phyloP scores from a whole-genome alignment of 2,329 filamentous ascomycete species.

The Neonectria magnoliae region DNA sequence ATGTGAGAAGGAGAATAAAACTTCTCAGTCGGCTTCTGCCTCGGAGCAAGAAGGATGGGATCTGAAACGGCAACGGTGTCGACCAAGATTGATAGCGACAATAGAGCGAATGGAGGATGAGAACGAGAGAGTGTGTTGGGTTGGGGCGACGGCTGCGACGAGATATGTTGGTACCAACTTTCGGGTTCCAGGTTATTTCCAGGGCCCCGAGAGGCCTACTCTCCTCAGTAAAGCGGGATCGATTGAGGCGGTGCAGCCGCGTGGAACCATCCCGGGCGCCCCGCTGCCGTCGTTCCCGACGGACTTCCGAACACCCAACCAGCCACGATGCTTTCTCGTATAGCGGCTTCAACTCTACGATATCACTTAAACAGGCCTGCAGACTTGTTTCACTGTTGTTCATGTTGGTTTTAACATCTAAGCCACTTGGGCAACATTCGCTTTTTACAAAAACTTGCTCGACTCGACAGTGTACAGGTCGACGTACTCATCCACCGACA shows the following conservation, averaged over 20 bases:
- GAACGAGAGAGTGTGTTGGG: background rate
- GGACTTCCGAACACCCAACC: slow-evolving; percentile 13
- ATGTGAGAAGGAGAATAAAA: background rate
- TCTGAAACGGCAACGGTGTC: slow-evolving; percentile 10
- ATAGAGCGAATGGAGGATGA: background rate
- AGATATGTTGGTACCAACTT: background rate
- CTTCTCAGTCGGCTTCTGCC: background rate
- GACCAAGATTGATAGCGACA: background rate
- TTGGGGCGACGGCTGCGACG: background rate
- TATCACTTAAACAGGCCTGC: background rate
- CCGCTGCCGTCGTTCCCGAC: slow-evolving; percentile 24
- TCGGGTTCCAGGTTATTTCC: background rate
- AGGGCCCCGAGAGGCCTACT: background rate
- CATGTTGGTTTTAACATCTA: slow-evolving; percentile 26
- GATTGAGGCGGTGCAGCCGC: slow-evolving; percentile 40
- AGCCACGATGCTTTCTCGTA: background rate
- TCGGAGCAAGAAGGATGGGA: slow-evolving; percentile 5
- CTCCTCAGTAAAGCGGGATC: slow-evolving; percentile 13
- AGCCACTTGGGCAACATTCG: slow-evolving; percentile 8
- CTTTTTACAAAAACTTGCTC: slow-evolving; percentile 62
- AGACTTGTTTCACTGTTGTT: background rate
- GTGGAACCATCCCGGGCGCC: slow-evolving; percentile 13
- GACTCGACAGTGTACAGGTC: slow-evolving; percentile 78
- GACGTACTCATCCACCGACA: slow-evolving; percentile 92
- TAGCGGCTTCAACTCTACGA: background rate